Base-by-base conservation (phyloP, 768 basidiomycete genomes). In the Leccinum broughii region DNA sequence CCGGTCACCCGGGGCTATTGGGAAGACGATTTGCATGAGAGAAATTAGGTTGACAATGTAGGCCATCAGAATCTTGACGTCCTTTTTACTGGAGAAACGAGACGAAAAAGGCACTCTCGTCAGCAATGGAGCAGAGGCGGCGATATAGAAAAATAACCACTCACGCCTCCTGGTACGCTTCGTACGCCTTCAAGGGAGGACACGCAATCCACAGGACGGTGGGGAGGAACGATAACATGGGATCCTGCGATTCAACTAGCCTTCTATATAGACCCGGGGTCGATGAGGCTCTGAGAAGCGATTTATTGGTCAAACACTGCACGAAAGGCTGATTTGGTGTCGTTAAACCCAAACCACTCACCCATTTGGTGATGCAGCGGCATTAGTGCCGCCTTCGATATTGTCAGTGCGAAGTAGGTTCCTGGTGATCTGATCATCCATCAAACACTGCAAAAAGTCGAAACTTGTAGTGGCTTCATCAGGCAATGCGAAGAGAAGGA, bases 41-140 rank as follows among this genome's bases (percentile, higher is more conserved):
- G 57, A 66, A 20, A 63, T 55, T 30, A 66, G n/a, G 53, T 63
- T 52, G 3, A 66, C 51, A 26, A 63, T 59, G 49, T 56, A 66
- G 26, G 34, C 55, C 55, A 66, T 66, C 30, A 66, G 30, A n/a
- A 63, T 20, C 14, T 57, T 66, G 20, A 57, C 65, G 20, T 57
- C 55, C 26, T 34, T 57, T 49, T 57, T 55, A 7, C 65, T 64
- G 15, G 11, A 50, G 22, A n/a, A 24, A 24, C 17, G 28, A 4
- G 49, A 49, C 22, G 10, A 17, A 17, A 39, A 17, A 17, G 17
- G 39, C 15, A 3, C 8, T 17, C 8, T 41, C 39, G 17, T 44
- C 41, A 20, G 41, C 10, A 30, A 30, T 20, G 1, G 2, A 20
- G 0, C 28, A 10, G 30, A 8, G 22, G 22, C 3, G n/a, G 14